A percentile compares a stretch with the other conserved stretches of the same genome.
phyloP scores from a whole-genome alignment of 2,329 filamentous ascomycete genomes.

The Diaporthe eres region DNA sequence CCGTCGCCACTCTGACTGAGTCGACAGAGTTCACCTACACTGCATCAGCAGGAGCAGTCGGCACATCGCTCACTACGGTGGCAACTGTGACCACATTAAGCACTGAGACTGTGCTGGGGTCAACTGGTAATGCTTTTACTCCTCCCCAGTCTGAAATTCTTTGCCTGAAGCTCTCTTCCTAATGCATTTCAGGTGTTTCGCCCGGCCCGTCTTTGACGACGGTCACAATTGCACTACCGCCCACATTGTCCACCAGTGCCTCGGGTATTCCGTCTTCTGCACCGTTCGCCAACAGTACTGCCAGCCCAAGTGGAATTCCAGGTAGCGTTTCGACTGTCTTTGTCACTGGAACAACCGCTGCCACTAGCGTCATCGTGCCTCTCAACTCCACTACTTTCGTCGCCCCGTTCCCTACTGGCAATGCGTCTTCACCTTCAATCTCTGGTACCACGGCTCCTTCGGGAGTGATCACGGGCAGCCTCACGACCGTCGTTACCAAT shows the following conservation, averaged over 20 bases:
- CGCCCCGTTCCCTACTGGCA: conserved; percentile 35
- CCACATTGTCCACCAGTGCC: background rate
- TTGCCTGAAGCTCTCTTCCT: background rate
- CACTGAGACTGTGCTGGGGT: conserved; percentile 33
- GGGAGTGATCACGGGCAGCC: conserved; percentile 23
- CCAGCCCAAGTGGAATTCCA: background rate
- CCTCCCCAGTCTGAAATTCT: background rate
- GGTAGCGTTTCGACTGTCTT: conserved; percentile 24
- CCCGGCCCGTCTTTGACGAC: conserved; percentile 25
- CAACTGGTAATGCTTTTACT: conserved; percentile 24
- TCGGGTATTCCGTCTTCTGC: conserved; percentile 16
- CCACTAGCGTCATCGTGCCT: conserved; percentile 35
- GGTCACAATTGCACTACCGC: conserved; percentile 7
- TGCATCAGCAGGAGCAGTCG: conserved; percentile 20
- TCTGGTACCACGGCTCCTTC: background rate
- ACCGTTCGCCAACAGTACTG: conserved; percentile 13
- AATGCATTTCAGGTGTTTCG: background rate
- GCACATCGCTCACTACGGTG: conserved; percentile 35
- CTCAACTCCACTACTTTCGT: conserved; percentile 37
- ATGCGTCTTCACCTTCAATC: conserved; percentile 20
- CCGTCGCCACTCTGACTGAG: conserved; percentile 38
- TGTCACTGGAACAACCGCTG: conserved; percentile 29
- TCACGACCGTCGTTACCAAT: conserved; percentile 29
- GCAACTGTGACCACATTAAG: conserved; percentile 40
- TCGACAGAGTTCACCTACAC: conserved; percentile 37